Base-by-base conservation (phyloP, 345 rosid species). In the Dipteronia sinensis region DNA sequence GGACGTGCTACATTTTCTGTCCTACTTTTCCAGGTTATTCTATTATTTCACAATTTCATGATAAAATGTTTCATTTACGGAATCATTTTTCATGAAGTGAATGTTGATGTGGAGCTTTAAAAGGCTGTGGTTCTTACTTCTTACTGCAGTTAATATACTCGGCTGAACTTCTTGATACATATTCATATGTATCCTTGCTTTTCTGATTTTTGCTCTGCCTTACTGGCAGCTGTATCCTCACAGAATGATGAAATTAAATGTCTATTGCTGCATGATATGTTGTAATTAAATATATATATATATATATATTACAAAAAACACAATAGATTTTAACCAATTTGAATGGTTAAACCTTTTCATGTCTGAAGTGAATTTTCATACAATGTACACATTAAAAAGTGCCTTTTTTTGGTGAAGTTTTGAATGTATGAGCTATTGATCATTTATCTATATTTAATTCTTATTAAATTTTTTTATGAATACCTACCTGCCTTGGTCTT, bases 1-100 rank as follows among this genome's bases (percentile, higher is more conserved):
- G 99, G 99, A 67, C 98, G 99, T 47, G 99, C 99, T 75, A 89
- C 99, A 79, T 94, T 96, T 85, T 96, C 98, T 55, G 99, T 94
- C 85, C 84, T 96, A 84, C 97, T 96, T 70, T 96, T 96, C 82
- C 99, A 96, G 98, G 99, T 93, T 61, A 72, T 71, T 82, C 78
- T 73, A 58, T 63, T 56, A 64, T 73, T 38, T 76, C 12, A 22
- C 23, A 58, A 1, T 51, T 11, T 59, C n/a, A 59, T 59, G 4
- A 6, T 59, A 56, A 76, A 58, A 46, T 20, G 20, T 10, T 46
- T 61, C 72, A 65, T 53, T 46, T 20, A 59, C 59, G 56, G n/a
- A 25, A 65, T 29, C 44, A n/a, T 15, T 46, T 68, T 64, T 34
- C 55, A 77, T 55, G 70, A 77, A 64, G 17, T 53, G 49, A 55